Evolutionary conservation across 495 filamentous ascomycete genomes (phyloP), one percentile per base, ranked within the genome.

Genomic region (Daldinia concentrica): DNA sequence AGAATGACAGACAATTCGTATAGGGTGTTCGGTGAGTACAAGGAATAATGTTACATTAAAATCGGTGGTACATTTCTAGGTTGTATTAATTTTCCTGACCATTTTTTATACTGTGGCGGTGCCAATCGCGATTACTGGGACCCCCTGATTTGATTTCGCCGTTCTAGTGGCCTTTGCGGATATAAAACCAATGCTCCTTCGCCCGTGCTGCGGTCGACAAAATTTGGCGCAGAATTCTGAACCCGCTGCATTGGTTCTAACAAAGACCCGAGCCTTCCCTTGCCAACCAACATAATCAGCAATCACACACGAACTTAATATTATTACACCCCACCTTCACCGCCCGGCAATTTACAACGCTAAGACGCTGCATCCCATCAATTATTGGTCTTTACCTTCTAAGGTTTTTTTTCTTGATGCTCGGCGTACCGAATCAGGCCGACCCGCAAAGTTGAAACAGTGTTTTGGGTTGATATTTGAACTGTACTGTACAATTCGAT

Each of bases 281-380:
- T 64, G 61, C 56, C 19, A 55, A 45, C 54, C 34, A 62, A 50
- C 39, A 52, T 17, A 36, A 58, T 24, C 22, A 63, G 37, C 52
- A 54, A 43, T 41, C 15, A 55, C 61, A 45, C 60, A 64, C 55
- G 32, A 54, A 64, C 58, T 29, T n/a, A n/a, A n/a, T n/a, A 50
- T 71, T 71, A 12, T 48, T 4, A 74, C 65, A 73, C 70, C 75
- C 75, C 75, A 74, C 75, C 51, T 72, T 76, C 75, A 77, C 75
- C 72, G 75, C 75, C 72, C 80, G 82, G 79, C 80, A 79, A 68
- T 78, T 78, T 64, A 43, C 26, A 14, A 17, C 66, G 56, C 52
- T 68, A 50, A 72, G 72, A 76, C 37, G 36, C 34, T 7, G 17
- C 14, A 6, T 54, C 50, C 19, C 15, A 58, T 54, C 43, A 36